Conservation (phyloP, 805 yeast genomes). For the Lachancea sp. region DNA sequence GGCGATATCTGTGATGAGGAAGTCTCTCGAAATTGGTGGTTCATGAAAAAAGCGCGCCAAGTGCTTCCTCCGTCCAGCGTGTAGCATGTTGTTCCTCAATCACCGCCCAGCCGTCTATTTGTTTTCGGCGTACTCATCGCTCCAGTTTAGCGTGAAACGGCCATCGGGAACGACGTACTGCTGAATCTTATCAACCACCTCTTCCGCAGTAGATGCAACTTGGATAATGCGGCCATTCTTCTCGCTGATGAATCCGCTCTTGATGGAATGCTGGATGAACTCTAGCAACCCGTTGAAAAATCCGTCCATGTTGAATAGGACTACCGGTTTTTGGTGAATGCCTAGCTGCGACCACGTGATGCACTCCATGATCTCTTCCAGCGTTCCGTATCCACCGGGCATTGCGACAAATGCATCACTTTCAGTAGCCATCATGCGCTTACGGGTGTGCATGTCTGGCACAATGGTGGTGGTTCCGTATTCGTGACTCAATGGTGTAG, state of each 20-base stretch:
- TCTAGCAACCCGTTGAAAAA: slow-evolving; percentile 65
- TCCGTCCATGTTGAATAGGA: slow-evolving; percentile 71
- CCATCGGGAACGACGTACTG: slow-evolving; percentile 64
- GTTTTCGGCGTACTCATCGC: slow-evolving; percentile 20
- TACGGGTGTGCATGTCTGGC: slow-evolving; percentile 84
- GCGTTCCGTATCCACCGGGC: slow-evolving; percentile 89
- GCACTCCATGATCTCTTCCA: slow-evolving; percentile 85
- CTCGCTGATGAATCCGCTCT: slow-evolving; percentile 59
- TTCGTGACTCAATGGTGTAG: slow-evolving; percentile 47
- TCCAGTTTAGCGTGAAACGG: slow-evolving; percentile 69
- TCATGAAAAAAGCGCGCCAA: too few species aligned
- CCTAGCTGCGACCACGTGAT: slow-evolving; percentile 89
- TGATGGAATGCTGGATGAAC: slow-evolving; percentile 55
- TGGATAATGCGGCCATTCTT: slow-evolving; percentile 62
- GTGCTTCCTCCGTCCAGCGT: too few species aligned
- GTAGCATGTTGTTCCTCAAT: too few species aligned
- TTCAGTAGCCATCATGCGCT: slow-evolving; percentile 77
- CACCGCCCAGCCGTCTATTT: too few species aligned
- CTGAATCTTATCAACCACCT: slow-evolving; percentile 56
- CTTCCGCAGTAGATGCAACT: slow-evolving; percentile 62
- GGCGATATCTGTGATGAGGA: too few species aligned
- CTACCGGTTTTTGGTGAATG: slow-evolving; percentile 76
- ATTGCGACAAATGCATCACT: slow-evolving; percentile 83
- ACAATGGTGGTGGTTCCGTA: slow-evolving; percentile 80
- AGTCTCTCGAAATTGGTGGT: too few species aligned